Conservation (phyloP, 257 asterid species). For the Pogostemon cablin region DNA sequence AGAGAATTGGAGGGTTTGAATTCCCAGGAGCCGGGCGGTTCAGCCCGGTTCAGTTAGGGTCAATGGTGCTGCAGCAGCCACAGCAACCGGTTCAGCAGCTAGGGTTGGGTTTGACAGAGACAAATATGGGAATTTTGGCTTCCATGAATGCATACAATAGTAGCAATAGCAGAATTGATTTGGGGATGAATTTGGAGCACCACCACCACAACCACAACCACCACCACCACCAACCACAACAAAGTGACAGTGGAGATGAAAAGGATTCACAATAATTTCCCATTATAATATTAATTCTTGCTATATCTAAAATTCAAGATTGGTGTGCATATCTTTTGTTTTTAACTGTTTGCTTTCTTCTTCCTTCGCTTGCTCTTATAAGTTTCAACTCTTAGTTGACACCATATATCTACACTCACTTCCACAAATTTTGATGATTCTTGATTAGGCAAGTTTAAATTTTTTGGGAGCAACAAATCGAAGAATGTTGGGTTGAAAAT, state of each 20-base stretch:
- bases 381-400: no score
- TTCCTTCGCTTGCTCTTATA: no score
- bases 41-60: slow-evolving; percentile 74
- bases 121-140: slow-evolving; percentile 87
- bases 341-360: not conserved
- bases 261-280: slow-evolving; percentile 61
- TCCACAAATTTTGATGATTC: not conserved
- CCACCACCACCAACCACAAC: slow-evolving; percentile 67
- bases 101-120: slow-evolving; percentile 64
- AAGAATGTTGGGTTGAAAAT: slow-evolving; percentile 36
- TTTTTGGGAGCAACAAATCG: slow-evolving; percentile 7
- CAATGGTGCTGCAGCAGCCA: slow-evolving; percentile 69
- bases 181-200: slow-evolving; percentile 88
- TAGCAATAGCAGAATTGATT: slow-evolving; percentile 56
- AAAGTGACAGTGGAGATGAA: slow-evolving; percentile 79
- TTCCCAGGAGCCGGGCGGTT: slow-evolving; percentile 64
- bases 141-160: slow-evolving; percentile 57
- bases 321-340: slow-evolving; percentile 40
- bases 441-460: slow-evolving; percentile 12
- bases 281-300: slow-evolving; percentile 6
- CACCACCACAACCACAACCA: slow-evolving; percentile 57
- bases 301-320: slow-evolving; percentile 22
- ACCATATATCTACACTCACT: not conserved
- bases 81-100: slow-evolving; percentile 68
- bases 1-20: slow-evolving; percentile 78